A percentile compares a stretch with the other conserved stretches of the same genome.
phyloP scores from a whole-genome alignment of 345 rosid genomes.

The Acer saccharum region DNA sequence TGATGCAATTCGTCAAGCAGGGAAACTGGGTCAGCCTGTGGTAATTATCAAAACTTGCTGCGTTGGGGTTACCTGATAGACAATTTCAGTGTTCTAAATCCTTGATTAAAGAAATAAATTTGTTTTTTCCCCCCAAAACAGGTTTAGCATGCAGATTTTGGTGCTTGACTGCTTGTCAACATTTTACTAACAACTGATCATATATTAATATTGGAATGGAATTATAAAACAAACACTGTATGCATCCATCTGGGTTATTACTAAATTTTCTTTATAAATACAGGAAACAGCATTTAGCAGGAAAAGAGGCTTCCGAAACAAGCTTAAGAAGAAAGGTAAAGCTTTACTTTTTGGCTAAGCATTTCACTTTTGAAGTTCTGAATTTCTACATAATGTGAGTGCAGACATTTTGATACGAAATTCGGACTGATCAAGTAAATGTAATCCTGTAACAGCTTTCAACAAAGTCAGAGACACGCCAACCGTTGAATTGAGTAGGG shows the following conservation, averaged over 20 bases:
- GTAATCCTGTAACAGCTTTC: constrained; percentile 29
- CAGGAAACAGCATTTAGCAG: constrained; percentile 79
- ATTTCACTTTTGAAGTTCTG: not conserved
- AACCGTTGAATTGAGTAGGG: constrained; percentile 19
- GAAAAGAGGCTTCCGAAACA: constrained; percentile 78
- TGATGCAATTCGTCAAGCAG: constrained; percentile 75
- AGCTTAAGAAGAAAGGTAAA: constrained; percentile 66
- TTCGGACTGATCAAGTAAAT: constrained; percentile 3
- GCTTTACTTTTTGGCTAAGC: not conserved
- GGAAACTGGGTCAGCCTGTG: constrained; percentile 77
- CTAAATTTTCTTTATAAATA: constrained; percentile 21
- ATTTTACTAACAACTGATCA: not conserved
- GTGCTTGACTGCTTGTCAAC: not conserved
- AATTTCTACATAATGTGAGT: not conserved
- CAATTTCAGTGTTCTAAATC: constrained; percentile 6
- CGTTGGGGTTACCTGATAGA: constrained; percentile 1
- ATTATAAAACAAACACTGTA: not conserved
- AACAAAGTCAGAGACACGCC: constrained; percentile 18
- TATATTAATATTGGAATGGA: not conserved
- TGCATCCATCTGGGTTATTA: not conserved
- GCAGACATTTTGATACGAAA: not conserved
- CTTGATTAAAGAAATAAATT: constrained; percentile 2
- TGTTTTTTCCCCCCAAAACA: not conserved
- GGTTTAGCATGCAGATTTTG: not conserved
- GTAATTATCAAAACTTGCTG: constrained; percentile 39